Percentiles rank a stretch among this genome's conserved stretches.
Evolutionary conservation across 1,284 basidiomycete species (phyloP).

Genomic region (Irpex sp.): DNA sequence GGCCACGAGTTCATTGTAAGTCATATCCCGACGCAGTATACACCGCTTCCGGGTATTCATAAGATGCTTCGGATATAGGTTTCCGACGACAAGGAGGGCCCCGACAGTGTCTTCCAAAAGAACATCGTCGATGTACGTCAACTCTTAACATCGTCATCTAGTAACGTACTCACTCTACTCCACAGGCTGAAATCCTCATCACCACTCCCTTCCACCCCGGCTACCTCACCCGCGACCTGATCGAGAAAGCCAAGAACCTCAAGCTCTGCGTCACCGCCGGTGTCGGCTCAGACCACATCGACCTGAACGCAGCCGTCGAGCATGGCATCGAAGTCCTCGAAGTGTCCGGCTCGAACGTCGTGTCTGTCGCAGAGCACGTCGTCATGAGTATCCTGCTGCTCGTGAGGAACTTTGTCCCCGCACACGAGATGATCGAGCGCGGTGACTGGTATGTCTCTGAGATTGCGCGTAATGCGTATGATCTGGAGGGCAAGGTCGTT

Average conservation of each 20-base stretch:
- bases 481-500: slow-evolving; percentile 86
- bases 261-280: slow-evolving; percentile 90
- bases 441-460: slow-evolving; percentile 82
- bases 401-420: slow-evolving; percentile 79
- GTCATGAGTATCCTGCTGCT: slow-evolving; percentile 76
- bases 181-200: slow-evolving; percentile 62
- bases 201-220: slow-evolving; percentile 91
- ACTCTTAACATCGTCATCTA: slow-evolving; percentile 17
- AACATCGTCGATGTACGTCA: slow-evolving; percentile 70
- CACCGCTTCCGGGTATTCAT: neutral
- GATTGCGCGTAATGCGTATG: slow-evolving; percentile 73
- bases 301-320: slow-evolving; percentile 59
- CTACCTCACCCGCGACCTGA: slow-evolving; percentile 76
- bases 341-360: slow-evolving; percentile 51
- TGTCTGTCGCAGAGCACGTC: slow-evolving; percentile 86
- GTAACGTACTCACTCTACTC: neutral
- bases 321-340: slow-evolving; percentile 13
- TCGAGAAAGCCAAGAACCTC: slow-evolving; percentile 73
- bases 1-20: slow-evolving; percentile 70
- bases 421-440: slow-evolving; percentile 76
- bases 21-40: neutral
- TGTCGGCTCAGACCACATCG: slow-evolving; percentile 89
- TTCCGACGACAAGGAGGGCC: slow-evolving; percentile 81
- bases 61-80: slow-evolving; percentile 6
- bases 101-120: slow-evolving; percentile 80